These are phyloP conservation scores for Rhizopogon sp. DNA, from an alignment of 768 basidiomycete genomes.

Conservation along the genomic window DNA sequence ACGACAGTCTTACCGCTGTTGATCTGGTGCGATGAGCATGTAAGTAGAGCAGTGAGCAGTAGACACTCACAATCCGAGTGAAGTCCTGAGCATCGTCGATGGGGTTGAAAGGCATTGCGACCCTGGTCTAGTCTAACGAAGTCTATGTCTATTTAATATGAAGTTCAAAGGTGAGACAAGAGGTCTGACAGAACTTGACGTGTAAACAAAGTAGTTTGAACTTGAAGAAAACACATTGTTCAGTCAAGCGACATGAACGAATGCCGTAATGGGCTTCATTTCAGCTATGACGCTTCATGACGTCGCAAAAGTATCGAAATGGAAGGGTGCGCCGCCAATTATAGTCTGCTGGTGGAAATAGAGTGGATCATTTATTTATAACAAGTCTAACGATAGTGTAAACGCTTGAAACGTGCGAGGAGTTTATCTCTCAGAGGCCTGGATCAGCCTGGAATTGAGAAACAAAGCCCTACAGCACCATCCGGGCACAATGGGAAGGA, in stretches of 20 bases:
- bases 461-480: background rate
- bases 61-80: slow-evolving; percentile 10
- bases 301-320: too few relatives aligned
- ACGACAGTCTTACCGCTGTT: slow-evolving; percentile 20
- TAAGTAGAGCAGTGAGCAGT: background rate
- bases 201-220: background rate
- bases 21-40: slow-evolving; percentile 10
- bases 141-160: background rate
- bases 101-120: slow-evolving; percentile 11
- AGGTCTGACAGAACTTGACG: background rate
- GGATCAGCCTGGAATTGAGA: background rate
- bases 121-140: background rate
- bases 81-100: slow-evolving; percentile 18
- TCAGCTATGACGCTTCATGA: background rate
- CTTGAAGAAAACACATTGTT: background rate
- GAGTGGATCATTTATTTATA: too few relatives aligned
- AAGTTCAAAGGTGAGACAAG: background rate
- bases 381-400: too few relatives aligned
- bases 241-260: background rate
- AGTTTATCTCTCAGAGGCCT: background rate
- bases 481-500: background rate
- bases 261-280: background rate
- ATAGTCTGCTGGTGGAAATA: background rate
- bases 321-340: background rate
- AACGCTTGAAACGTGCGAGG: too few relatives aligned